These are phyloP conservation scores for Podospora pseudocomata DNA, from an alignment of 495 filamentous ascomycete species.

Conservation along the genomic window DNA sequence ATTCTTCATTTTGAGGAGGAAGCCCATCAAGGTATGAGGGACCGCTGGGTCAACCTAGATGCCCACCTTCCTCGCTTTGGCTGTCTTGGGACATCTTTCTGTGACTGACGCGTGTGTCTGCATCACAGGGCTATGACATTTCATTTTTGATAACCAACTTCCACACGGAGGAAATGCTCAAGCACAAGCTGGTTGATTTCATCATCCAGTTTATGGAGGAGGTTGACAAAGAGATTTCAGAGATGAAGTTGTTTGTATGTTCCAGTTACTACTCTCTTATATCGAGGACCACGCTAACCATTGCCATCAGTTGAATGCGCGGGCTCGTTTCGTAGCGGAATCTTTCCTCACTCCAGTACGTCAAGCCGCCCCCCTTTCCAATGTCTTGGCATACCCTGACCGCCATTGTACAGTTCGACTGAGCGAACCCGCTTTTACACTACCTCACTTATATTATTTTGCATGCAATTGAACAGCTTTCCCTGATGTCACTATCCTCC, in stretches of 20 bases:
- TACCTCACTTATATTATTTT: not conserved
- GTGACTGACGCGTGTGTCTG: not conserved
- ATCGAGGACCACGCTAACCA: slow-evolving; percentile 6
- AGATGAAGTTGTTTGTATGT: slow-evolving; percentile 99
- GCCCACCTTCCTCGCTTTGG: not conserved
- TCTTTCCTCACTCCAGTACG: slow-evolving; percentile 94
- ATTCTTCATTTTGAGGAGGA: slow-evolving; percentile 93
- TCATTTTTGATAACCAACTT: slow-evolving; percentile 98
- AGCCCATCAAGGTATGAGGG: slow-evolving; percentile 77
- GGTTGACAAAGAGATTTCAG: slow-evolving; percentile 98
- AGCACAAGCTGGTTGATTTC: slow-evolving; percentile 97
- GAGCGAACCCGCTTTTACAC: not conserved
- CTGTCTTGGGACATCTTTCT: no score
- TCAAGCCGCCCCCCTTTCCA: slow-evolving; percentile 5
- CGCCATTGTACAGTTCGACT: not conserved
- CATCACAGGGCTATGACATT: slow-evolving; percentile 88
- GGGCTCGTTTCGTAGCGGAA: slow-evolving; percentile 96
- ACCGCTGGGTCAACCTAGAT: not conserved
- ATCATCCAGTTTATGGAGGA: slow-evolving; percentile 99
- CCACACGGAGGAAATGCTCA: slow-evolving; percentile 96
- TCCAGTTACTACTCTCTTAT: not conserved
- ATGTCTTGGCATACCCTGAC: not conserved
- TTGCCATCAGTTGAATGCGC: slow-evolving; percentile 74
- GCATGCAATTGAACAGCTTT: not conserved
- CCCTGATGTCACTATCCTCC: not conserved